Evolutionary conservation across 306 rosid genomes (phyloP).

Genomic region (Trichosanthes cucumerina): DNA sequence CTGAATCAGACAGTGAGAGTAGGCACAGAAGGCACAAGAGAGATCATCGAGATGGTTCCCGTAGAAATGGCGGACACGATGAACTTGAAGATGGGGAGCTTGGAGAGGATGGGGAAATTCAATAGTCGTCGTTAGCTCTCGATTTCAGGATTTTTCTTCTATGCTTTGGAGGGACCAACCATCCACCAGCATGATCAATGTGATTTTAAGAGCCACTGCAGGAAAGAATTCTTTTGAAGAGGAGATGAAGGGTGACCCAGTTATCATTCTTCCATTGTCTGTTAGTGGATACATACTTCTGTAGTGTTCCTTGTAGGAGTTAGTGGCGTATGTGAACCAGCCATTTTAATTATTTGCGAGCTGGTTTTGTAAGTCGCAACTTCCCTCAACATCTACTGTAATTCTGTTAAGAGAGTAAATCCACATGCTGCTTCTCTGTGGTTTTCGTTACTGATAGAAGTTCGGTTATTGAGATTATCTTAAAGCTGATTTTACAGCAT

Average conservation of each 20-base stretch:
- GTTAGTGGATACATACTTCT: conserved; percentile 4
- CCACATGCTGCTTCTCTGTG: not conserved
- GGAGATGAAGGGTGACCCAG: not conserved
- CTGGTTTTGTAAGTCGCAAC: not conserved
- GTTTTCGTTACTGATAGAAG: not conserved
- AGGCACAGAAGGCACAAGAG: conserved; percentile 83
- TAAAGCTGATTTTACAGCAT: not conserved
- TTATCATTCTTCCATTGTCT: not conserved
- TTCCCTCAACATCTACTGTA: not conserved
- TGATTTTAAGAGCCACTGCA: not conserved
- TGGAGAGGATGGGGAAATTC: conserved; percentile 77
- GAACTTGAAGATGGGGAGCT: conserved; percentile 99
- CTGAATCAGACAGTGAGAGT: conserved; percentile 77
- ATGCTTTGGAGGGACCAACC: conserved; percentile 6
- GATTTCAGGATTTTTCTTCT: not conserved
- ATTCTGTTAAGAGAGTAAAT: not conserved
- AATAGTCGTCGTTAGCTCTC: conserved; percentile 14
- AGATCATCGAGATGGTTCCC: conserved; percentile 70
- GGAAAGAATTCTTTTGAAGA: not conserved
- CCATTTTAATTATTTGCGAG: not conserved
- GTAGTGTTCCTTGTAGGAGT: not conserved
- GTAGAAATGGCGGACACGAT: conserved; percentile 52
- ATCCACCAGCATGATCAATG: not conserved
- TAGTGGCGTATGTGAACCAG: conserved; percentile 6
- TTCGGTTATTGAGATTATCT: not conserved